Base-by-base conservation (phyloP, 1,284 basidiomycete species). In the Tilletia indica region DNA sequence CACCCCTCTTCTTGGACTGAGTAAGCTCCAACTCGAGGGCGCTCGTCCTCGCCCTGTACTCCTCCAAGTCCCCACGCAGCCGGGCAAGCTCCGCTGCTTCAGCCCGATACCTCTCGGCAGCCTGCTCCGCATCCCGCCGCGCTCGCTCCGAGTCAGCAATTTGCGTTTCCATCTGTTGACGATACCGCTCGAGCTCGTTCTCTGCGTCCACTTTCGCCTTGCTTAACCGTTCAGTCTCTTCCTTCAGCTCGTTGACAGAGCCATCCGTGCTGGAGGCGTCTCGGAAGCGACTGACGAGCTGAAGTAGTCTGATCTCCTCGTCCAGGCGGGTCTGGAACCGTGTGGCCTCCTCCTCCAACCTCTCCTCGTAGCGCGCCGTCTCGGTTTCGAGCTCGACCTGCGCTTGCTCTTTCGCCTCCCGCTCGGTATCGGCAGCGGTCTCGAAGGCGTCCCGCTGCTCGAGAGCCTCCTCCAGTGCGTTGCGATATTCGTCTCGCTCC, bases 1-100 rank as follows among this genome's bases (percentile, higher is more conserved):
- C 42, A 5, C n/a, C n/a, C 21, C 39, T 68, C 45, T 42, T 45
- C 11, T 48, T n/a, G 11, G 45, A 34, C 25, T 68, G 45, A 12
- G 66, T 36, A n/a, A 48, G 42, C 21, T 48, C 45, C 8, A 51
- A 2, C 66, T 68, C 66, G 39, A 48, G 45, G 0, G 66, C 66
- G 19, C 69, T 70, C n/a, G 34, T 21, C 34, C 49, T 38, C 11
- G 68, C 51, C 42, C 36, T 39, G 42, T 14, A 75, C 72, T 67
- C 68, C 4, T 71, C 73, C 45, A 72, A 71, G 36, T 70, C 71
- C 39, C 72, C 73, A 12, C 71, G 71, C 51, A 70, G 66, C 11
- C 67, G 67, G n/a, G 48, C 56, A 19, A 75, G 73, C 42, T 51
- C 36, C 12, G 42, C 12, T 8, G 66, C 66, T 11, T 68, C 66